These are phyloP conservation scores for Aspergillus avenaceus DNA, from an alignment of 495 filamentous ascomycete genomes.

Conservation along the genomic window DNA sequence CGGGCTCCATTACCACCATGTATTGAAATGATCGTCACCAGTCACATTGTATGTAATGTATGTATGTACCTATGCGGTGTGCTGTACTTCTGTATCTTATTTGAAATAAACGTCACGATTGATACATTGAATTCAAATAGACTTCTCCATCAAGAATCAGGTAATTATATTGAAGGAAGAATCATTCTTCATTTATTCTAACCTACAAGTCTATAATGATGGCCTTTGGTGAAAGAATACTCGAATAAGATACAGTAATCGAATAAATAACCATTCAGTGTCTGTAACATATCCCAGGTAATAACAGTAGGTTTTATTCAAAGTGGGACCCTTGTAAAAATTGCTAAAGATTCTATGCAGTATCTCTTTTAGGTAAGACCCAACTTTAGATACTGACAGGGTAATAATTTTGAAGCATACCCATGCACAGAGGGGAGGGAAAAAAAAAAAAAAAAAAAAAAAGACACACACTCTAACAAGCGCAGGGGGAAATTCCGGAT, in stretches of 20 bases:
- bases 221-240: too few relatives aligned
- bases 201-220: too few relatives aligned
- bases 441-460: constrained; percentile 7
- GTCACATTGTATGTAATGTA: constrained; percentile 11
- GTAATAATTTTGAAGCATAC: constrained; percentile 6
- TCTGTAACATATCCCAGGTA: neutral
- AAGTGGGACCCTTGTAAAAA: constrained; percentile 6
- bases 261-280: too few relatives aligned
- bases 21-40: neutral
- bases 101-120: too few relatives aligned
- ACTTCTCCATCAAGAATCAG: too few relatives aligned
- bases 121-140: too few relatives aligned
- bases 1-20: neutral
- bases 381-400: constrained; percentile 10
- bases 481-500: constrained; percentile 17
- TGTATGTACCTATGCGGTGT: neutral
- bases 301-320: neutral
- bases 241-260: too few relatives aligned
- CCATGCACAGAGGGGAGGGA: too few relatives aligned
- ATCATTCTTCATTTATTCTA: too few relatives aligned
- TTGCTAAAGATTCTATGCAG: constrained; percentile 3
- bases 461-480: constrained; percentile 3
- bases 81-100: neutral
- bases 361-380: constrained; percentile 16
- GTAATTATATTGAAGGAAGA: too few relatives aligned